phyloP scores from a whole-genome alignment of 2,329 filamentous ascomycete genomes.

The Juglanconis oblonga region DNA sequence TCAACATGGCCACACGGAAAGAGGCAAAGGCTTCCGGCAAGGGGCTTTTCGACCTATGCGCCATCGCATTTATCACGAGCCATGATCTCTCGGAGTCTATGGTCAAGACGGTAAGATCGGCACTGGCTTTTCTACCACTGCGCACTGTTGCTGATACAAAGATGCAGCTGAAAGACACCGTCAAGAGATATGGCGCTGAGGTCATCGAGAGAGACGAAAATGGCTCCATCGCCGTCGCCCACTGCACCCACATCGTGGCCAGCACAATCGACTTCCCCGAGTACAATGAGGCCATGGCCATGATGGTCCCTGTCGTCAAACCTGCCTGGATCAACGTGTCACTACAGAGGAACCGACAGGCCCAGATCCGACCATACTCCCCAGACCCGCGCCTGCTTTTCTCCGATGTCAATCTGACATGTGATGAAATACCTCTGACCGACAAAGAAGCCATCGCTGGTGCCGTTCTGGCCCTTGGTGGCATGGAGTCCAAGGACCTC shows the following conservation, averaged over 20 bases:
- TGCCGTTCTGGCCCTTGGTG: constrained; percentile 84
- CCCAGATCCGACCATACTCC: constrained; percentile 79
- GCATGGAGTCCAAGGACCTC: constrained; percentile 70
- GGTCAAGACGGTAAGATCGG: constrained; percentile 1
- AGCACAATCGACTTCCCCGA: constrained; percentile 89
- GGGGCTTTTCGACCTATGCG: constrained; percentile 7
- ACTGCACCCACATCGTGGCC: constrained; percentile 58
- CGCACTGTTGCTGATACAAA: background rate
- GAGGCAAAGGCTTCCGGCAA: background rate
- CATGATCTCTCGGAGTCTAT: constrained; percentile 2
- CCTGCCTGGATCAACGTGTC: constrained; percentile 76
- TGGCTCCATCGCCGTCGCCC: constrained; percentile 44
- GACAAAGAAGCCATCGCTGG: constrained; percentile 93
- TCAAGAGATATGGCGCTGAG: constrained; percentile 48
- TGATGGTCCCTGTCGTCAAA: constrained; percentile 81
- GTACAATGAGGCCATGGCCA: constrained; percentile 70
- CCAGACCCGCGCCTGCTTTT: constrained; percentile 91
- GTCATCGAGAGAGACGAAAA: constrained; percentile 46
- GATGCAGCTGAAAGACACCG: constrained; percentile 38
- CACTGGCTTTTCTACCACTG: background rate
- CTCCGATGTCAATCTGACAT: constrained; percentile 77
- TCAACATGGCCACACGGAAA: constrained; percentile 7
- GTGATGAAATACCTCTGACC: constrained; percentile 76
- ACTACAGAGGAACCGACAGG: constrained; percentile 65
- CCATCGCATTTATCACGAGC: constrained; percentile 12